Percentiles rank a stretch among this genome's conserved stretches.
Conservation (phyloP, 1,139 yeast species). For the Lodderomyces metapsilosis region DNA sequence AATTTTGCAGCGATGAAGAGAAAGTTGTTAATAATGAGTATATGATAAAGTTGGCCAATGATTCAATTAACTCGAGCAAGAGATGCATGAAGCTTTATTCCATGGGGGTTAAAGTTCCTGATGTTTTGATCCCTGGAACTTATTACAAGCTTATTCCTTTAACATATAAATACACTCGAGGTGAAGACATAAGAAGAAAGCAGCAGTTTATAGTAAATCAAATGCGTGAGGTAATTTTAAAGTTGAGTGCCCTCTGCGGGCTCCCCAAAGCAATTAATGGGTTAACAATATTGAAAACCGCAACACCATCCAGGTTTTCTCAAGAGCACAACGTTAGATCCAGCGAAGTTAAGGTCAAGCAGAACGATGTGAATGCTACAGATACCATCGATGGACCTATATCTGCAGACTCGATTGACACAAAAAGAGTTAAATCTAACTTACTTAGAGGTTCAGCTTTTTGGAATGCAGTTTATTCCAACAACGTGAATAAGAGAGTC, state of each 20-base stretch:
- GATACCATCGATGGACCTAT: slow-evolving; percentile 48
- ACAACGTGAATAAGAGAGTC: slow-evolving; percentile 66
- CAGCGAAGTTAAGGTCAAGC: slow-evolving; percentile 17
- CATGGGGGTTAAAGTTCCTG: slow-evolving; percentile 44
- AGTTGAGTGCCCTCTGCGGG: slow-evolving; percentile 78
- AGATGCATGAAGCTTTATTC: slow-evolving; percentile 37
- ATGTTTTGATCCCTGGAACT: slow-evolving; percentile 39
- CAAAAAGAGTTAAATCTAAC: slow-evolving; percentile 26
- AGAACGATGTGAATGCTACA: slow-evolving; percentile 15
- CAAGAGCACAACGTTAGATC: slow-evolving; percentile 25
- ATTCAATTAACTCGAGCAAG: slow-evolving; percentile 34
- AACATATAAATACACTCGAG: slow-evolving; percentile 27
- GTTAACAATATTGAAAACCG: slow-evolving; percentile 58
- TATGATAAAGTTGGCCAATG: slow-evolving; percentile 30
- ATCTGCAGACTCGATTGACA: slow-evolving; percentile 29
- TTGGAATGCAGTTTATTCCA: slow-evolving; percentile 73
- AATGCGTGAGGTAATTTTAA: slow-evolving; percentile 72
- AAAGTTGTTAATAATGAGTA: slow-evolving; percentile 21
- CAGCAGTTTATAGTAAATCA: slow-evolving; percentile 50
- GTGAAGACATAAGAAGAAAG: slow-evolving; percentile 33
- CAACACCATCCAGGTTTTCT: slow-evolving; percentile 54
- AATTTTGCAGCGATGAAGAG: slow-evolving; percentile 12
- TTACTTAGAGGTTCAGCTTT: slow-evolving; percentile 56
- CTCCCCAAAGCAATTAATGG: slow-evolving; percentile 84
- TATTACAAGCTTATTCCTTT: slow-evolving; percentile 40